Evolutionary conservation across 345 rosid genomes (phyloP), one percentile per base, ranked within the genome.

Genomic region (Trapa bicornis): DNA sequence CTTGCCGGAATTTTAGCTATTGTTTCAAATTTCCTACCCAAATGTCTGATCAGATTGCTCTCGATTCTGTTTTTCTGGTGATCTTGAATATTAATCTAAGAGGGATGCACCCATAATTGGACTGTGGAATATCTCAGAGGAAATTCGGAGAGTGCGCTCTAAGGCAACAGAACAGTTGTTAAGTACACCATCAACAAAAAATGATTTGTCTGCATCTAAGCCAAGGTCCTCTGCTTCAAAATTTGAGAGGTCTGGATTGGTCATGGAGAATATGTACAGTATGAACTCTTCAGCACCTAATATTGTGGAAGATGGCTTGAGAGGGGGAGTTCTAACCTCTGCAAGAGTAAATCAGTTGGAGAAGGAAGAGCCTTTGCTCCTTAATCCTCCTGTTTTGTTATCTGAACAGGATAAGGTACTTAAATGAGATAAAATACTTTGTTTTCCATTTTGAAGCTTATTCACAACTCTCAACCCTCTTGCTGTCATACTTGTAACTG

Each of bases 151-250:
- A 86, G 91, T 91, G 76, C 87, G 92, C 79, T 88, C 89, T 53
- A 87, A 76, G 72, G 97, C 99, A 76, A 88, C 96, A 36, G 91
- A 93, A 70, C 88, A 87, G 71, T 78, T 91, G 95, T 78, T 88
- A 68, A 87, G 78, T 79, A 76, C 70, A 12, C 76, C 66, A 22
- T 72, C 83, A 3, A 75, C 85, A 56, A 78, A 81, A 73, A 77
- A 66, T 43, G 82, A 83, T 68, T 75, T 80, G 77, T 75, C 91
- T 74, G 72, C 71, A 47, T 72, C 79, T 56, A 78, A 83, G 96
- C 80, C 83, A 57, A 86, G 76, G 77, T 76, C 70, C 2, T 74
- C 81, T 5, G 72, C 82, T 48, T 71, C 83, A 70, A 80, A 77
- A 74, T 68, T 67, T 47, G 81, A 83, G 67, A 76, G 81, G 81